A percentile compares a stretch with the other conserved stretches of the same genome.
phyloP scores from a whole-genome alignment of 2,329 filamentous ascomycete genomes.

The Rasamsonia emersonii region DNA sequence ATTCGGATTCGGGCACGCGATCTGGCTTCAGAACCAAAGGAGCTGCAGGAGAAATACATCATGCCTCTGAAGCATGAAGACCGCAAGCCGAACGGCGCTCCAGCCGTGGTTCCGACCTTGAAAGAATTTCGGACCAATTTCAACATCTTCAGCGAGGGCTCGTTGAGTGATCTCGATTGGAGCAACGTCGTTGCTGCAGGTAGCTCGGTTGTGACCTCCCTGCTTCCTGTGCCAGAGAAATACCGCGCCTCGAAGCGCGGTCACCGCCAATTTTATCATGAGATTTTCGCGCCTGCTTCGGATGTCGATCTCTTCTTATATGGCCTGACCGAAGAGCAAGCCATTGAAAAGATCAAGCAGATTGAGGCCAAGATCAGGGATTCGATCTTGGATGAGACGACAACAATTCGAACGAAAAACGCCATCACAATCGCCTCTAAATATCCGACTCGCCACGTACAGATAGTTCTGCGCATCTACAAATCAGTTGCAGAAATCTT shows the following conservation, averaged over 20 bases:
- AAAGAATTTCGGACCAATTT: conserved; percentile 72
- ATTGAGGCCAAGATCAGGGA: conserved; percentile 70
- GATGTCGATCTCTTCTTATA: conserved; percentile 85
- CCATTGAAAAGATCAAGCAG: conserved; percentile 72
- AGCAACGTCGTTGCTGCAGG: conserved; percentile 73
- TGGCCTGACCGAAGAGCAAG: conserved; percentile 66
- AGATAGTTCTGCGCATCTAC: conserved; percentile 80
- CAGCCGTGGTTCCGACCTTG: conserved; percentile 59
- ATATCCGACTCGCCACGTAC: conserved; percentile 74
- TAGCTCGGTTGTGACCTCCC: conserved; percentile 69
- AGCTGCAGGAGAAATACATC: conserved; percentile 25
- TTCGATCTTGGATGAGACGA: conserved; percentile 72
- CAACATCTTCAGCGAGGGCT: conserved; percentile 70
- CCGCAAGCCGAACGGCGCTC: conserved; percentile 54
- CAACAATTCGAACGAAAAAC: conserved; percentile 76
- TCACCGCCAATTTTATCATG: conserved; percentile 66
- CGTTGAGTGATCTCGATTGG: conserved; percentile 70
- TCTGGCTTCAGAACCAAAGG: conserved; percentile 19
- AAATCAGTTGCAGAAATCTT: conserved; percentile 76
- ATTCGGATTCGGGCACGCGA: conserved; percentile 25
- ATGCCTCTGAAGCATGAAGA: conserved; percentile 36
- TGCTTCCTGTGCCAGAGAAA: conserved; percentile 60
- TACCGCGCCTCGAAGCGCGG: conserved; percentile 55
- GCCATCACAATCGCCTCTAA: conserved; percentile 78
- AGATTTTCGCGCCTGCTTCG: conserved; percentile 70